Percentiles rank a stretch among this genome's conserved stretches.
Evolutionary conservation across 2,329 filamentous ascomycete genomes (phyloP).

Genomic region (Aspergillus costaricaensis): DNA sequence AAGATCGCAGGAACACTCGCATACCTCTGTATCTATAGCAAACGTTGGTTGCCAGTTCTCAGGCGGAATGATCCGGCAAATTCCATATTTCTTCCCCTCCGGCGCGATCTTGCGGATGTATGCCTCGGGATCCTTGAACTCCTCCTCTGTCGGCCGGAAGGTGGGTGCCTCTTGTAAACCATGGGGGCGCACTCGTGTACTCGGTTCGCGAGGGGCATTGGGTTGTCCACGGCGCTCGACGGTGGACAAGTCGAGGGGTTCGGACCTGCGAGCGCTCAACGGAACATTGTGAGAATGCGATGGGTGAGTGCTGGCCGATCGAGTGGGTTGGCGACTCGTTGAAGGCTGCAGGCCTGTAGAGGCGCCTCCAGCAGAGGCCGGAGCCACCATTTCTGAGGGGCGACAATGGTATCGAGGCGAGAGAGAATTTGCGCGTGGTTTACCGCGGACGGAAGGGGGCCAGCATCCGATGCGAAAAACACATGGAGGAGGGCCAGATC

Average conservation of each 20-base stretch:
- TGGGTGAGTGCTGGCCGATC: conserved; percentile 46
- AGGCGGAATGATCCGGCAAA: conserved; percentile 94
- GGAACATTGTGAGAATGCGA: conserved; percentile 56
- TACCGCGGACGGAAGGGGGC: conserved; percentile 31
- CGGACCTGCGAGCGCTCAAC: conserved; percentile 64
- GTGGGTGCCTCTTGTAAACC: conserved; percentile 87
- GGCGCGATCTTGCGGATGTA: conserved; percentile 91
- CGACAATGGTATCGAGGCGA: conserved; percentile 18
- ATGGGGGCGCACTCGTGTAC: conserved; percentile 78
- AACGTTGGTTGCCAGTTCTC: conserved; percentile 93
- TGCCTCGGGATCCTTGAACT: conserved; percentile 90
- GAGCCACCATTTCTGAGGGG: conserved; percentile 47
- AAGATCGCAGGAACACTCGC: conserved; percentile 24
- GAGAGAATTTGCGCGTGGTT: conserved; percentile 27
- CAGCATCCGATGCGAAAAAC: conserved; percentile 35
- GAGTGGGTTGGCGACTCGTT: conserved; percentile 38
- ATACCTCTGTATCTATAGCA: conserved; percentile 93
- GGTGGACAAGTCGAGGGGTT: conserved; percentile 78
- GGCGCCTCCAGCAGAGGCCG: conserved; percentile 45
- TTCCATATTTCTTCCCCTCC: conserved; percentile 83
- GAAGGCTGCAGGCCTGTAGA: conserved; percentile 37
- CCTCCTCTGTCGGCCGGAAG: conserved; percentile 85
- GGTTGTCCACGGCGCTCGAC: conserved; percentile 89
- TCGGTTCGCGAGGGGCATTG: conserved; percentile 71
- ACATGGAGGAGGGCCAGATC: conserved; percentile 34